phyloP scores from a whole-genome alignment of 768 basidiomycete genomes.

The Sporobolomyces roseus region DNA sequence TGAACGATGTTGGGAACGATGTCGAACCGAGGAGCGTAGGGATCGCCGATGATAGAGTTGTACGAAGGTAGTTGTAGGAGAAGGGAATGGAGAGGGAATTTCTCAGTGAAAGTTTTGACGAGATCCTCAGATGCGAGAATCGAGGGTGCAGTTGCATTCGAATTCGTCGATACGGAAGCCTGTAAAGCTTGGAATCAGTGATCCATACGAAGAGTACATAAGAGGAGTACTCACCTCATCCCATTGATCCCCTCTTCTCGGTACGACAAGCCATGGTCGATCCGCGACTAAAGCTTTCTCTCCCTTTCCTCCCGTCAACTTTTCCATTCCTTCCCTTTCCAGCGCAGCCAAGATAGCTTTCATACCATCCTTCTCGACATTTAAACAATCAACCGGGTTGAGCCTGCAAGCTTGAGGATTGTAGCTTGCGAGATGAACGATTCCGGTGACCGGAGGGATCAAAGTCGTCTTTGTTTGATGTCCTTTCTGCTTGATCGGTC shows the following conservation, averaged over 20 bases:
- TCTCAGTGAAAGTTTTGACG: conserved; percentile 27
- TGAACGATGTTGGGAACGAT: conserved; percentile 41
- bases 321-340: conserved; percentile 14
- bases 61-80: conserved; percentile 39
- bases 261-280: conserved; percentile 41
- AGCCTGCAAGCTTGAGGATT: conserved; percentile 22
- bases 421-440: conserved; percentile 44
- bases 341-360: conserved; percentile 28
- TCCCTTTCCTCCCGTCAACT: neutral
- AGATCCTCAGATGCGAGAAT: conserved; percentile 15
- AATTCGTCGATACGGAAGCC: conserved; percentile 19
- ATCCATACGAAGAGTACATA: neutral
- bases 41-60: conserved; percentile 41
- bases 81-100: conserved; percentile 34
- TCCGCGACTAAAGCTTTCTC: conserved; percentile 6
- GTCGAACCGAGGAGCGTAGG: conserved; percentile 39
- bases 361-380: conserved; percentile 39
- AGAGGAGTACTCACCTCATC: conserved; percentile 18
- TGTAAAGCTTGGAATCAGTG: neutral
- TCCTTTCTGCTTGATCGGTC: conserved; percentile 24
- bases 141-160: conserved; percentile 26
- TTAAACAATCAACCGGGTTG: conserved; percentile 41
- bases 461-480: conserved; percentile 27
- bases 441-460: conserved; percentile 40
- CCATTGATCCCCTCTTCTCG: conserved; percentile 35